Percentiles rank a stretch among this genome's conserved stretches.
Evolutionary conservation across 768 basidiomycete genomes (phyloP).

Genomic region (Russula lepida): DNA sequence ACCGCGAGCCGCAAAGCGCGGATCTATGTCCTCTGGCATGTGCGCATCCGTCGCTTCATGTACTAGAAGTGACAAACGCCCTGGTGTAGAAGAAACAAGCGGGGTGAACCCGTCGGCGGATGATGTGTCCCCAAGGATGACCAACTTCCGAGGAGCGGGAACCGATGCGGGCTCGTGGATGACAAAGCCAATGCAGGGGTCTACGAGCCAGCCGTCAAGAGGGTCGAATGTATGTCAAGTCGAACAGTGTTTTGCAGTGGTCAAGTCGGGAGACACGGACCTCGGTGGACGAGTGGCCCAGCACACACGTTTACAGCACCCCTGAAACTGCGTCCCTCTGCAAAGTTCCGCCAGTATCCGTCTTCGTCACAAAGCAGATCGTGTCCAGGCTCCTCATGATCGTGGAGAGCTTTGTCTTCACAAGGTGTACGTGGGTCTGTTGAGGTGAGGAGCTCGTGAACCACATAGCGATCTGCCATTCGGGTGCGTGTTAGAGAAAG

Average conservation of each 20-base stretch:
- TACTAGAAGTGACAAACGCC: conserved; percentile 50
- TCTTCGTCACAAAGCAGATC: conserved; percentile 48
- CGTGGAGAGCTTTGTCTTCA: conserved; percentile 41
- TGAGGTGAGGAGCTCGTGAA: conserved; percentile 65
- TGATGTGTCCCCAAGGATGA: conserved; percentile 71
- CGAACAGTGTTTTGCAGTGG: too few species aligned
- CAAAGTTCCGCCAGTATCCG: conserved; percentile 60
- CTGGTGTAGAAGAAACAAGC: conserved; percentile 28
- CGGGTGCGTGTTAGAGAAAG: conserved; percentile 59
- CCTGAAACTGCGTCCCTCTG: conserved; percentile 31
- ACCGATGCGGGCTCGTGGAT: conserved; percentile 45
- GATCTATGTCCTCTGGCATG: conserved; percentile 50
- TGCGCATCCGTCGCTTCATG: conserved; percentile 80
- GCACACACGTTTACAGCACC: conserved; percentile 55
- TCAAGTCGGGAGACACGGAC: conserved; percentile 31
- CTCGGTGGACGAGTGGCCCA: conserved; percentile 68
- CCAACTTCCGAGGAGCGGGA: conserved; percentile 49
- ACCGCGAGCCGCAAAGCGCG: conserved; percentile 36
- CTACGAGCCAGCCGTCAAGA: conserved; percentile 29
- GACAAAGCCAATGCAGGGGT: conserved; percentile 73
- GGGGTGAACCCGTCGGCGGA: conserved; percentile 54
- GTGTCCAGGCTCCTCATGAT: conserved; percentile 53
- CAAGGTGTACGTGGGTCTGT: conserved; percentile 50
- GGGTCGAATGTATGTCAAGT: not conserved
- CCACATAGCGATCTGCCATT: conserved; percentile 55